A percentile compares a stretch with the other conserved stretches of the same genome.
phyloP scores from a whole-genome alignment of 345 rosid genomes.

The Triadica sebifera region DNA sequence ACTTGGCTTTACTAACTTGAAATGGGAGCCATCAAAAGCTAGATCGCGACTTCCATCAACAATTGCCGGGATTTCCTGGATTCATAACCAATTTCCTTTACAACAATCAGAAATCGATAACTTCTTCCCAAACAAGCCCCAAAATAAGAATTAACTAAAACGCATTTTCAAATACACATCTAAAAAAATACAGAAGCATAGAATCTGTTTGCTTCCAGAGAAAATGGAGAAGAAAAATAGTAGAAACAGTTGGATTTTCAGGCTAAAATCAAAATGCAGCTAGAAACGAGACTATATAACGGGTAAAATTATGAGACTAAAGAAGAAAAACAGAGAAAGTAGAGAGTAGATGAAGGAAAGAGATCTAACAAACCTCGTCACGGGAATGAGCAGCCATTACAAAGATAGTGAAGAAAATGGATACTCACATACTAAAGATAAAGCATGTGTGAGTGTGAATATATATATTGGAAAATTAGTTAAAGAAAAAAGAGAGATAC shows the following conservation, averaged over 20 bases:
- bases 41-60: constrained; percentile 31
- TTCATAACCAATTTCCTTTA: not conserved
- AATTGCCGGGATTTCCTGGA: constrained; percentile 5
- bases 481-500: not conserved
- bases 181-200: not conserved
- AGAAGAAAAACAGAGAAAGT: not conserved
- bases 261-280: not conserved
- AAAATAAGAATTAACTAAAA: not conserved
- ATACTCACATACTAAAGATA: not conserved
- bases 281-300: not conserved
- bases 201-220: not conserved
- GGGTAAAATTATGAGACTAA: not conserved
- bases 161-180: not conserved
- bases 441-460: not conserved
- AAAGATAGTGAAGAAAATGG: not conserved
- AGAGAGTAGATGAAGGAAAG: not conserved
- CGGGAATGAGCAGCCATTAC: constrained; percentile 29
- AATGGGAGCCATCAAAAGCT: constrained; percentile 33
- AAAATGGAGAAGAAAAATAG: not conserved
- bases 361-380: constrained; percentile 20
- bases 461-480: not conserved
- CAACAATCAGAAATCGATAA: not conserved
- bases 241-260: not conserved
- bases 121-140: not conserved
- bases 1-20: constrained; percentile 38